These are phyloP conservation scores for Chalciporus pseudorubinellus DNA, from an alignment of 768 basidiomycete genomes.

Conservation along the genomic window DNA sequence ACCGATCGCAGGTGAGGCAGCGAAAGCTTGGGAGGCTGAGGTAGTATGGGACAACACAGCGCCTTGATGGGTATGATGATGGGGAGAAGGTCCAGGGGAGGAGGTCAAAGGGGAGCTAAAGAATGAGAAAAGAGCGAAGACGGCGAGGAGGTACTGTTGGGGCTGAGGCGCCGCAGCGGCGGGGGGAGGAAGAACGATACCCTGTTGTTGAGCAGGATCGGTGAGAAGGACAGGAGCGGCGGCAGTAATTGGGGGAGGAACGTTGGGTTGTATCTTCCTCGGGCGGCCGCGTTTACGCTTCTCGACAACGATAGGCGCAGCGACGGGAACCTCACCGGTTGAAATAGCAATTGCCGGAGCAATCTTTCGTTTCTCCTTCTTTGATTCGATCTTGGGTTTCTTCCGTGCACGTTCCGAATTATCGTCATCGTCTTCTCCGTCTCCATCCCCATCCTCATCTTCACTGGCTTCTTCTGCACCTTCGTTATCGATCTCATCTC, in stretches of 20 bases:
- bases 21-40: slow-evolving; percentile 12
- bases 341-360: slow-evolving; percentile 28
- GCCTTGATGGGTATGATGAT: slow-evolving; percentile 55
- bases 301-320: slow-evolving; percentile 46
- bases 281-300: slow-evolving; percentile 86
- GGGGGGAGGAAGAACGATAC: slow-evolving; percentile 11
- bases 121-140: slow-evolving; percentile 83
- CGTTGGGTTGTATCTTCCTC: slow-evolving; percentile 60
- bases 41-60: slow-evolving; percentile 48
- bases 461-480: slow-evolving; percentile 41
- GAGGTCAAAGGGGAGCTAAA: slow-evolving; percentile 72
- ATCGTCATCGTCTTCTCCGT: slow-evolving; percentile 37
- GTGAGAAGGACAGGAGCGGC: slow-evolving; percentile 19
- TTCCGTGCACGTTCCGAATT: slow-evolving; percentile 56
- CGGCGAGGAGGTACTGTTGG: slow-evolving; percentile 74
- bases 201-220: slow-evolving; percentile 15
- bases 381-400: slow-evolving; percentile 50
- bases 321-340: slow-evolving; percentile 26
- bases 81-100: slow-evolving; percentile 29
- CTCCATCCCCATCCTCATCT: slow-evolving; percentile 45
- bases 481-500: slow-evolving; percentile 58
- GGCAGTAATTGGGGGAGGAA: slow-evolving; percentile 34
- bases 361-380: slow-evolving; percentile 43
- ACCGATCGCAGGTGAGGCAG: slow-evolving; percentile 13
- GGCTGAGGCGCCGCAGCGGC: slow-evolving; percentile 21